phyloP scores from a whole-genome alignment of 768 basidiomycete genomes.

The Trametes cinnabarina region DNA sequence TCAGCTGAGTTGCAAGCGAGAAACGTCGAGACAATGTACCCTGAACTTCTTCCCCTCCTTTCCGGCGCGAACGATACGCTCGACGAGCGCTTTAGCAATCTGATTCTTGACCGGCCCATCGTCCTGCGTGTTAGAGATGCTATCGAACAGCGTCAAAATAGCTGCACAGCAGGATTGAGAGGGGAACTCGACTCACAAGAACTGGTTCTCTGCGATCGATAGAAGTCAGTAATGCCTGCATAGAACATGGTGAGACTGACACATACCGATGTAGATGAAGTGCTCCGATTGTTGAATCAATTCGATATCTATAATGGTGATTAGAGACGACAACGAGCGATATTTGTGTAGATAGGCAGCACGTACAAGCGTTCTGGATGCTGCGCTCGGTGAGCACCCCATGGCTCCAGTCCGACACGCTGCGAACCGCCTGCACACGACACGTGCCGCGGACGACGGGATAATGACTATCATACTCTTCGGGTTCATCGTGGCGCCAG shows the following conservation, averaged over 20 bases:
- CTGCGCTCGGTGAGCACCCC: conserved; percentile 87
- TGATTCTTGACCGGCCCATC: conserved; percentile 69
- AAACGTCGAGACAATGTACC: conserved; percentile 34
- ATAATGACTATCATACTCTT: conserved; percentile 38
- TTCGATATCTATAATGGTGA: conserved; percentile 78
- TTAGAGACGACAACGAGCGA: no score
- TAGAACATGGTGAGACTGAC: neutral
- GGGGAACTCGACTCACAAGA: conserved; percentile 62
- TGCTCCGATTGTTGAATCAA: conserved; percentile 83
- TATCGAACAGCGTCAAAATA: conserved; percentile 27
- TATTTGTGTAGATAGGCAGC: no score
- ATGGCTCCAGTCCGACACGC: conserved; percentile 91
- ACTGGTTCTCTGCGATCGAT: conserved; percentile 63
- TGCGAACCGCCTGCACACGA: conserved; percentile 78
- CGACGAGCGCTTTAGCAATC: conserved; percentile 79
- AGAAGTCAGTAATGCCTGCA: neutral
- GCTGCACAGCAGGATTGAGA: no score
- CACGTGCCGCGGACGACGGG: conserved; percentile 50
- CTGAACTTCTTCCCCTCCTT: conserved; percentile 71
- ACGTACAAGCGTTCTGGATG: conserved; percentile 91
- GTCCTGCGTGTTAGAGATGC: conserved; percentile 70
- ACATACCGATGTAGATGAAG: conserved; percentile 88
- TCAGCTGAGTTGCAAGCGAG: neutral
- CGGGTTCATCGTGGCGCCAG: conserved; percentile 21
- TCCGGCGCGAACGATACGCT: conserved; percentile 84